A percentile compares a stretch with the other conserved stretches of the same genome.
Conservation (phyloP, 257 asterid species). For the Penstemon eatonii region DNA sequence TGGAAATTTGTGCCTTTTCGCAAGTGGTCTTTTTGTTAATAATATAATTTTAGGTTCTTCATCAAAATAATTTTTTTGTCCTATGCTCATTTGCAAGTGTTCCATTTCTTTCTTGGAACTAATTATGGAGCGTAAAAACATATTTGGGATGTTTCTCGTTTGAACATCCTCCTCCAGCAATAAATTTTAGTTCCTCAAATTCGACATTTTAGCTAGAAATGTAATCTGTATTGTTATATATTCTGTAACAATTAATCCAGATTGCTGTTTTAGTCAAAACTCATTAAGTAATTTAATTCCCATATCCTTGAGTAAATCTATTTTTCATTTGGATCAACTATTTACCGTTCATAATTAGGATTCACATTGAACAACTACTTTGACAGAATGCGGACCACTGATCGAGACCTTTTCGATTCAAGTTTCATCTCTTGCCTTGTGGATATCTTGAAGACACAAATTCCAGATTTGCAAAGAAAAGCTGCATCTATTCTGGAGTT, state of each 20-base stretch:
- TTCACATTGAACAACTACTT: slow-evolving; percentile 27
- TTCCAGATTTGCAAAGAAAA: slow-evolving; percentile 66
- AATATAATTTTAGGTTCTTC: neutral
- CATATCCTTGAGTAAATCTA: neutral
- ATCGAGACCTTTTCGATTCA: slow-evolving; percentile 49
- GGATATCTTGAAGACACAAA: slow-evolving; percentile 60
- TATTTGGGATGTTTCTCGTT: neutral
- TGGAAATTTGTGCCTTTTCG: neutral
- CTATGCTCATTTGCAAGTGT: neutral
- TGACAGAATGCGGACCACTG: slow-evolving; percentile 44
- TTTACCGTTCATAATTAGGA: slow-evolving; percentile 7
- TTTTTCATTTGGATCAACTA: slow-evolving; percentile 9
- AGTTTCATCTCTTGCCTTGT: slow-evolving; percentile 54
- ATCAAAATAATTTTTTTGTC: neutral
- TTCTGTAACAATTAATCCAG: neutral
- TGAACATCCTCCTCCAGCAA: neutral
- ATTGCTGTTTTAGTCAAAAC: neutral
- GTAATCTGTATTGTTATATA: neutral
- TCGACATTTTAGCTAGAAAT: neutral
- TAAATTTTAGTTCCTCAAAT: neutral
- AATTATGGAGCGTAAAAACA: neutral
- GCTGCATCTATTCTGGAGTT: slow-evolving; percentile 78
- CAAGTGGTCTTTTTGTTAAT: neutral
- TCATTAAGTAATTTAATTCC: neutral
- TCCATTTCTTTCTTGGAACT: neutral